Evolutionary conservation across 768 basidiomycete genomes (phyloP).

Genomic region (Tulasnella sp.): DNA sequence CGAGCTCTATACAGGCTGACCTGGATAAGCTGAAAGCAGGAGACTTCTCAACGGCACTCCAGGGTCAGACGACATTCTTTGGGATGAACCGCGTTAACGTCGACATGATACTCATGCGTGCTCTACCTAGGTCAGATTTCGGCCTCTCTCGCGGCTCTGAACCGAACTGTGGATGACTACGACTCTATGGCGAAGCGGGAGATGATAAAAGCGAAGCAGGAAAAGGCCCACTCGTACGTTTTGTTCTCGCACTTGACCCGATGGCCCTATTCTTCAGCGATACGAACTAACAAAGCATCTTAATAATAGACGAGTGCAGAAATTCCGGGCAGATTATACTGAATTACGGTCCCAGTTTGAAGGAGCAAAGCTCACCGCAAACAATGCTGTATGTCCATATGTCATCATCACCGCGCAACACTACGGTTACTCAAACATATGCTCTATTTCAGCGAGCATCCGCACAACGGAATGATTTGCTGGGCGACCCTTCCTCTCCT

Average conservation of each 20-base stretch:
- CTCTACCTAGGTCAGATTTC: conserved; percentile 80
- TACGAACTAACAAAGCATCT: background rate
- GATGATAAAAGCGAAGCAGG: conserved; percentile 91
- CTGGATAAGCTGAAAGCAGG: conserved; percentile 71
- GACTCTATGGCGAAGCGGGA: conserved; percentile 94
- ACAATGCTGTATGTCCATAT: conserved; percentile 32
- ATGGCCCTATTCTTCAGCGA: background rate
- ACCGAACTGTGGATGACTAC: conserved; percentile 91
- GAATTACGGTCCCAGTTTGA: conserved; percentile 81
- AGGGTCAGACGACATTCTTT: conserved; percentile 45
- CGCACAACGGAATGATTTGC: conserved; percentile 51
- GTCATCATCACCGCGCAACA: background rate
- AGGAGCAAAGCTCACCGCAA: conserved; percentile 49
- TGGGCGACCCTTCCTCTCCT: conserved; percentile 39
- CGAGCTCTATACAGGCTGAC: conserved; percentile 77
- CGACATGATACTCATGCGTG: conserved; percentile 20
- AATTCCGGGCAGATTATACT: conserved; percentile 77
- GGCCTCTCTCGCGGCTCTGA: conserved; percentile 90
- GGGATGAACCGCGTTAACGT: conserved; percentile 2
- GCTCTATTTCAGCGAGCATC: conserved; percentile 40
- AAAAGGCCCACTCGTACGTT: conserved; percentile 83
- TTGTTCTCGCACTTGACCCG: background rate
- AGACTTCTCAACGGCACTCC: conserved; percentile 65
- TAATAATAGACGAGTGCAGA: conserved; percentile 68
- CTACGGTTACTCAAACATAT: background rate